Percentiles rank a stretch among this genome's conserved stretches.
phyloP scores from a whole-genome alignment of 495 filamentous ascomycete species.

The Jackrogersella multiformis region DNA sequence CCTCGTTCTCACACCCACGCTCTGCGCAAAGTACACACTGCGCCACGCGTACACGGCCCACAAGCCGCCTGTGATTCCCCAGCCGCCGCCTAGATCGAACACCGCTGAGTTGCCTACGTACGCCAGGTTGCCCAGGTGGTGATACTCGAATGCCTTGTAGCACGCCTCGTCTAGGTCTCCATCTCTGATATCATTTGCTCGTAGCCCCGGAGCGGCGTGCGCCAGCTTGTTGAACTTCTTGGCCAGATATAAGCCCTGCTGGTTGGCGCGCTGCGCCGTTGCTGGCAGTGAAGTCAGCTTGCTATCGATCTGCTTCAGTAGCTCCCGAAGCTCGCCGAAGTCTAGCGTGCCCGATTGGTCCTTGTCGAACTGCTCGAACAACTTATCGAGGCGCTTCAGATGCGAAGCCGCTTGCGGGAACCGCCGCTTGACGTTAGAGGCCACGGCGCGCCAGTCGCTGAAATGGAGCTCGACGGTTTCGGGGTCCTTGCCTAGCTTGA shows the following conservation, averaged over 20 bases:
- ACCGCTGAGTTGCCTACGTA: conserved; percentile 97
- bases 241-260: conserved; percentile 94
- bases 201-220: conserved; percentile 76
- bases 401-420: conserved; percentile 96
- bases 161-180: conserved; percentile 93
- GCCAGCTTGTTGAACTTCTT: conserved; percentile 95
- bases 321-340: conserved; percentile 87
- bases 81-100: conserved; percentile 80
- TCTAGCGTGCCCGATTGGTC: conserved; percentile 93
- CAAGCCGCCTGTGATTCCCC: conserved; percentile 83
- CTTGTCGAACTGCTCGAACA: conserved; percentile 91
- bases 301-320: conserved; percentile 88
- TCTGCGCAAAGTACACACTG: conserved; percentile 97
- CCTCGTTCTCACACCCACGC: conserved; percentile 90
- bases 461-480: conserved; percentile 84
- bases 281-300: conserved; percentile 88
- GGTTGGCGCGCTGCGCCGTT: conserved; percentile 95
- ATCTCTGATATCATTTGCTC: conserved; percentile 80
- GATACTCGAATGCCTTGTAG: conserved; percentile 96
- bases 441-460: conserved; percentile 85
- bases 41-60: conserved; percentile 97
- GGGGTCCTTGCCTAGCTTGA: conserved; percentile 89
- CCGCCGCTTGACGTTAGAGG: conserved; percentile 79
- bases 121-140: conserved; percentile 88
- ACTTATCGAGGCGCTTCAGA: conserved; percentile 83